These are phyloP conservation scores for Cyclostephanos tholiformis DNA, from an alignment of 108 stramenopile genomes.

Conservation along the genomic window DNA sequence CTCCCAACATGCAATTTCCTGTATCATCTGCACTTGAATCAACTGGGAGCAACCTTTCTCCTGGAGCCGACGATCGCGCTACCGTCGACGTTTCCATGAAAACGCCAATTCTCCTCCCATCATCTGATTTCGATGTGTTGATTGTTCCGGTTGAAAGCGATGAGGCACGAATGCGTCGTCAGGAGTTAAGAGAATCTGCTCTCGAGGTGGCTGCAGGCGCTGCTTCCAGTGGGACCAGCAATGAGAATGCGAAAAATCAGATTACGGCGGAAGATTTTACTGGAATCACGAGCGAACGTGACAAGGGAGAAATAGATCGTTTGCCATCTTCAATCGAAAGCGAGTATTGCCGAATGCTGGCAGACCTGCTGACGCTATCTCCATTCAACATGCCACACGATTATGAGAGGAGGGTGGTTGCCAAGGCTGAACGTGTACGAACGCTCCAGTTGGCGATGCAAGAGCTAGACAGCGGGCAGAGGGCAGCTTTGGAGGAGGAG, in stretches of 20 bases:
- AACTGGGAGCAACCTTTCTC: neutral
- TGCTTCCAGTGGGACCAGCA: conserved; percentile 1
- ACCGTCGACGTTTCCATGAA: conserved; percentile 1
- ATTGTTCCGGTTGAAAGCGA: conserved; percentile 78
- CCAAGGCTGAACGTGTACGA: conserved; percentile 76
- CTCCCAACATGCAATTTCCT: neutral
- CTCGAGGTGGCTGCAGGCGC: conserved; percentile 38
- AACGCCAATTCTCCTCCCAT: neutral
- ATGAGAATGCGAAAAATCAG: conserved; percentile 23
- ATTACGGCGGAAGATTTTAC: conserved; percentile 24
- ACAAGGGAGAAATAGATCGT: conserved; percentile 24
- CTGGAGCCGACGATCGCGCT: conserved; percentile 4
- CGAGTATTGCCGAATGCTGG: conserved; percentile 78
- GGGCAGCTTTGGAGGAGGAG: conserved; percentile 73
- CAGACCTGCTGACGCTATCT: conserved; percentile 75
- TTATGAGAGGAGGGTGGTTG: conserved; percentile 75
- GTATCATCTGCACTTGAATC: neutral
- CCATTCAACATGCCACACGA: conserved; percentile 86
- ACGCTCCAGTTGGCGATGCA: conserved; percentile 73
- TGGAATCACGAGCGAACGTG: conserved; percentile 32
- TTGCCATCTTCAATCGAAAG: conserved; percentile 52
- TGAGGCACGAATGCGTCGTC: conserved; percentile 55
- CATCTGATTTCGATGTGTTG: conserved; percentile 53
- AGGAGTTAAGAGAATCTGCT: conserved; percentile 45
- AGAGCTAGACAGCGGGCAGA: conserved; percentile 71